Evolutionary conservation across 2,329 filamentous ascomycete genomes (phyloP).

Genomic region (Aspergillus clavatus): DNA sequence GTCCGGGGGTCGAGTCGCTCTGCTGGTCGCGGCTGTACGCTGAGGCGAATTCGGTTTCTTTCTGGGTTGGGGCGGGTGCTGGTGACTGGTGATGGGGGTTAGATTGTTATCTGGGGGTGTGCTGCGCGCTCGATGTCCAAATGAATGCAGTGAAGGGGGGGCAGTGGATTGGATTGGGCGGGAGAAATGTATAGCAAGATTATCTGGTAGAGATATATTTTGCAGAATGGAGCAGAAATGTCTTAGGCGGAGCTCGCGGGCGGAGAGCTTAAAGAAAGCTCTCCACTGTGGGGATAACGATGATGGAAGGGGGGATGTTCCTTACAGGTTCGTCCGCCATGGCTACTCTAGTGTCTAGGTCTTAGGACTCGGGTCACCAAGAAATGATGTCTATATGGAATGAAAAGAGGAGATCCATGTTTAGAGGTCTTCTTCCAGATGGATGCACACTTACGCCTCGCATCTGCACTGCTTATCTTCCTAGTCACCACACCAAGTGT

Average conservation of each 20-base stretch:
- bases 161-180: not conserved
- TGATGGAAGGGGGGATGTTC: not conserved
- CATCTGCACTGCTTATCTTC: not conserved
- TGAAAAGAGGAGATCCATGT: not conserved
- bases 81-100: not conserved
- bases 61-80: not conserved
- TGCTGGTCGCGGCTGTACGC: not conserved
- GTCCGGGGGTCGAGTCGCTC: not conserved
- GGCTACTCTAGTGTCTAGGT: not conserved
- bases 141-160: not conserved
- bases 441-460: not conserved
- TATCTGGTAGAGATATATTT: too few relatives aligned
- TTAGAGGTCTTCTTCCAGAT: not conserved
- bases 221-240: too few relatives aligned
- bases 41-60: too few relatives aligned
- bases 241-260: conserved; percentile 1
- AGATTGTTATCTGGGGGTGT: not conserved
- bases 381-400: not conserved
- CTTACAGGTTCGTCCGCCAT: not conserved
- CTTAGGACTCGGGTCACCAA: too few relatives aligned
- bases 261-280: not conserved
- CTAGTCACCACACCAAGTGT: not conserved
- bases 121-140: not conserved
- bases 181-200: too few relatives aligned
- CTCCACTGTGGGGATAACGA: conserved; percentile 2